Conservation (phyloP, 2,329 filamentous ascomycete species). For the Penicillium psychrosexuale region DNA sequence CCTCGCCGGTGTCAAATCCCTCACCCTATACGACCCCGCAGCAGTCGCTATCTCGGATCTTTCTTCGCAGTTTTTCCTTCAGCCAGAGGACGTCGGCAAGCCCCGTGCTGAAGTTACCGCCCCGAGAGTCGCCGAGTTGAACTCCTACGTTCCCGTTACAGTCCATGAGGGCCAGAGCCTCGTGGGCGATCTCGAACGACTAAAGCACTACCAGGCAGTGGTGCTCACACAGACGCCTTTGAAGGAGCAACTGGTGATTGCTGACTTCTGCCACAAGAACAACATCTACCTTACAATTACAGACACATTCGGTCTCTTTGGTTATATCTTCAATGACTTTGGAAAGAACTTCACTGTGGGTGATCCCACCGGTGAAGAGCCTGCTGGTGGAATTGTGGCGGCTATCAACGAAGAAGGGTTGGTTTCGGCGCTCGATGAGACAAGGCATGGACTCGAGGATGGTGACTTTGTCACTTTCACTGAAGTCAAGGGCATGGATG, state of each 20-base stretch:
- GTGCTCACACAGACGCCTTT: conserved; percentile 84
- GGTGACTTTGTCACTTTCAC: conserved; percentile 95
- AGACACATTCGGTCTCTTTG: conserved; percentile 91
- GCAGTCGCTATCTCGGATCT: conserved; percentile 82
- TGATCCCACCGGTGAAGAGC: conserved; percentile 86
- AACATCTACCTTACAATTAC: conserved; percentile 85
- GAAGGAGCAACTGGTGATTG: conserved; percentile 75
- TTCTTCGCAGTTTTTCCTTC: conserved; percentile 96
- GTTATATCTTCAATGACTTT: conserved; percentile 95
- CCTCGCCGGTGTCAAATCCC: conserved; percentile 93
- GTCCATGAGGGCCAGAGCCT: conserved; percentile 66
- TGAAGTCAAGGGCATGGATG: conserved; percentile 89
- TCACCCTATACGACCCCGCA: conserved; percentile 87
- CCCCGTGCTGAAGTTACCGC: conserved; percentile 82
- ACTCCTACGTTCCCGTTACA: conserved; percentile 89
- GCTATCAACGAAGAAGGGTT: conserved; percentile 84
- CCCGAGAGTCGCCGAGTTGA: conserved; percentile 87
- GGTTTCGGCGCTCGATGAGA: conserved; percentile 91
- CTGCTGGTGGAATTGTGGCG: conserved; percentile 82
- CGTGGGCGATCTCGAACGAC: conserved; percentile 70
- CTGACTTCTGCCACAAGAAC: conserved; percentile 91
- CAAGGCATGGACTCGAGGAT: conserved; percentile 90
- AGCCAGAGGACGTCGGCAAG: conserved; percentile 82
- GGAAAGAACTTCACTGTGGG: conserved; percentile 88
- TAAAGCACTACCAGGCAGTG: conserved; percentile 89